Base-by-base conservation (phyloP, 2,329 filamentous ascomycete species). In the Monilinia fructicola region DNA sequence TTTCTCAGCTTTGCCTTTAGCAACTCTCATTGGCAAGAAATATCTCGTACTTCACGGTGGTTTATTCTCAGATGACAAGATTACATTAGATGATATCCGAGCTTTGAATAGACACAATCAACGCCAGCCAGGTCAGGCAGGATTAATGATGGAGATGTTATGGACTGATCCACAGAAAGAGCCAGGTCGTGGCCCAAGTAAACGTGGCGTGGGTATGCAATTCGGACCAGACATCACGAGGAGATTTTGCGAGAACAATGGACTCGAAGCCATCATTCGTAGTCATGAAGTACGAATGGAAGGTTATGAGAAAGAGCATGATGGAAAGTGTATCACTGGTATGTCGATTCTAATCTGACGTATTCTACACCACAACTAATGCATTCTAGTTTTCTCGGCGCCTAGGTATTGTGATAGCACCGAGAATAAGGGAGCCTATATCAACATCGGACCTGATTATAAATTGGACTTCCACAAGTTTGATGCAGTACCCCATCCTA, bases 91-190 rank as follows among this genome's bases (percentile, higher is more conserved):
- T 72, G 94, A 99, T 76, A 96, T 99, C 72, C 87, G 95, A 72
- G 96, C 96, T 80, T 83, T 98, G 67, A 89, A 98, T 79, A 85
- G 94, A 71, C 93, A 97, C 80, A 88, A 86, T 77, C 95, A 98
- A 79, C 86, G 92, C 69, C 94, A 98, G 75, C 94, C 95, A 3
- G 95, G 95, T 42, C 95, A 99, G 78, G 82, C 90, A 59, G 95
- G 95, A 18, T 81, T 99, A 74, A 99, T 99, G 95, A 99, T 99
- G 95, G 95, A 99, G 80, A 99, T 99, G 95, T 85, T 99, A 56
- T 99, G 95, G 95, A 98, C 95, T 0, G 95, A 99, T 77, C 95
- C 95, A 3, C 95, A 99, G 78, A 85, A 90, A 0, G 84, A 88
- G 73, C 88, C 90, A 38, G 95, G 95, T 63, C 88, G 95, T 72